Conservation (phyloP, 2,329 filamentous ascomycete species). For the Cytospora piceicola region DNA sequence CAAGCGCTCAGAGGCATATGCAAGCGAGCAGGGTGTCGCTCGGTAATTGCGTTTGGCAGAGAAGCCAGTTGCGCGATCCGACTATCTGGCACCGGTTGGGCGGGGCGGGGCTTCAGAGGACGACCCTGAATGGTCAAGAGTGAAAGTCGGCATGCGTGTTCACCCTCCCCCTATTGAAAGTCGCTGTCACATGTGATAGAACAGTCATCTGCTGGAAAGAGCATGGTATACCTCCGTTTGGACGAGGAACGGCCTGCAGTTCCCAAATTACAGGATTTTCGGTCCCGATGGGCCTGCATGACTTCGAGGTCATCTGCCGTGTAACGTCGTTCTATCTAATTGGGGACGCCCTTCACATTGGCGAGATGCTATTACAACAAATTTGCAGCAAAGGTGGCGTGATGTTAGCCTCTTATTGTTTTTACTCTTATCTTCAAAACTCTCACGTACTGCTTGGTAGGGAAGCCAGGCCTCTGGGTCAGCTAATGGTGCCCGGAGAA, state of each 20-base stretch:
- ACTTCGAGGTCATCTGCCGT: background rate
- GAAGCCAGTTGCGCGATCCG: background rate
- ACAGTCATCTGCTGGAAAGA: constrained; percentile 5
- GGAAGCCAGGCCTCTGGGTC: no score
- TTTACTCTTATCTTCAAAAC: background rate
- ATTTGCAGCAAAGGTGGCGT: background rate
- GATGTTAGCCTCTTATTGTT: background rate
- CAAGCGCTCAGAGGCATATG: background rate
- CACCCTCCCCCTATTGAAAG: background rate
- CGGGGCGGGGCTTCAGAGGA: background rate
- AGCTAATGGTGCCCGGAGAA: no score
- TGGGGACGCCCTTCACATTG: background rate
- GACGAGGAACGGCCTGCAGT: background rate
- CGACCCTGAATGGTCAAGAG: background rate
- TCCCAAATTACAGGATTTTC: background rate
- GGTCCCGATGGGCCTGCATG: background rate
- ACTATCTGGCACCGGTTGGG: background rate
- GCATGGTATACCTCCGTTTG: background rate
- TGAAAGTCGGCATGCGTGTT: background rate
- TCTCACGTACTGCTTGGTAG: no score
- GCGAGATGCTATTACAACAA: background rate
- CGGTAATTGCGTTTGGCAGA: background rate
- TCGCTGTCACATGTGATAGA: constrained; percentile 16
- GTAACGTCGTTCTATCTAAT: background rate
- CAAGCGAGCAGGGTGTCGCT: background rate